These are phyloP conservation scores for Dactylella cylindrospora DNA, from an alignment of 2,329 filamentous ascomycete genomes.

Conservation along the genomic window DNA sequence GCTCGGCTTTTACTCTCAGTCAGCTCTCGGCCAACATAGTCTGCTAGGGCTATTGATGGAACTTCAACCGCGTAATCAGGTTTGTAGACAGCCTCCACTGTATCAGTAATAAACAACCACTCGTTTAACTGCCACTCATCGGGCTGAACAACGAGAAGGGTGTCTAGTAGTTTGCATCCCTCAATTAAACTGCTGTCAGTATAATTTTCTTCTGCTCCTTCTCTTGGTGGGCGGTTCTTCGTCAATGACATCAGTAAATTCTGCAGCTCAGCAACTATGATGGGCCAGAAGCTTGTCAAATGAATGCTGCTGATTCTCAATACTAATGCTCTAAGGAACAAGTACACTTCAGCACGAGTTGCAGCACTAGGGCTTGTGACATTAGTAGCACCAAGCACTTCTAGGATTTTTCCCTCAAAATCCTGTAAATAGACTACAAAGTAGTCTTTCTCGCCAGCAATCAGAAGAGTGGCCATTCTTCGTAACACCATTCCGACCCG, in stretches of 20 bases:
- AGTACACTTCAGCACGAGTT: slow-evolving; percentile 84
- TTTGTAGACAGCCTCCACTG: slow-evolving; percentile 85
- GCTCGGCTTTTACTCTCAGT: slow-evolving; percentile 23
- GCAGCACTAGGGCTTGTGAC: slow-evolving; percentile 89
- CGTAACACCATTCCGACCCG: slow-evolving; percentile 88
- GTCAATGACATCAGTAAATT: slow-evolving; percentile 38
- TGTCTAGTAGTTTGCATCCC: slow-evolving; percentile 88
- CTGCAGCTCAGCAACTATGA: slow-evolving; percentile 83
- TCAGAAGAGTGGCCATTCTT: slow-evolving; percentile 74
- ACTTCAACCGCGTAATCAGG: slow-evolving; percentile 32
- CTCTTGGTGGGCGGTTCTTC: slow-evolving; percentile 53
- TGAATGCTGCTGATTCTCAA: slow-evolving; percentile 78
- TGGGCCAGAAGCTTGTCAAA: slow-evolving; percentile 82
- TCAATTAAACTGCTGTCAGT: slow-evolving; percentile 77
- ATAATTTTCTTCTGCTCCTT: slow-evolving; percentile 69
- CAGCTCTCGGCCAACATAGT: slow-evolving; percentile 39
- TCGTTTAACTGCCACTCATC: slow-evolving; percentile 98
- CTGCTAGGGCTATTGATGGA: slow-evolving; percentile 35
- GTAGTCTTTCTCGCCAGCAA: slow-evolving; percentile 74
- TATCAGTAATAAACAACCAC: slow-evolving; percentile 97
- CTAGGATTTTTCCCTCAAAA: slow-evolving; percentile 80
- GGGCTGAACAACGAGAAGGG: slow-evolving; percentile 79
- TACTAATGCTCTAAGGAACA: slow-evolving; percentile 78
- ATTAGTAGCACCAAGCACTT: slow-evolving; percentile 78
- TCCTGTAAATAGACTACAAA: slow-evolving; percentile 74